Percentiles rank a stretch among this genome's conserved stretches.
These are phyloP conservation scores for Fusarium xyrophilum DNA, from an alignment of 2,329 filamentous ascomycete species.

Conservation along the genomic window DNA sequence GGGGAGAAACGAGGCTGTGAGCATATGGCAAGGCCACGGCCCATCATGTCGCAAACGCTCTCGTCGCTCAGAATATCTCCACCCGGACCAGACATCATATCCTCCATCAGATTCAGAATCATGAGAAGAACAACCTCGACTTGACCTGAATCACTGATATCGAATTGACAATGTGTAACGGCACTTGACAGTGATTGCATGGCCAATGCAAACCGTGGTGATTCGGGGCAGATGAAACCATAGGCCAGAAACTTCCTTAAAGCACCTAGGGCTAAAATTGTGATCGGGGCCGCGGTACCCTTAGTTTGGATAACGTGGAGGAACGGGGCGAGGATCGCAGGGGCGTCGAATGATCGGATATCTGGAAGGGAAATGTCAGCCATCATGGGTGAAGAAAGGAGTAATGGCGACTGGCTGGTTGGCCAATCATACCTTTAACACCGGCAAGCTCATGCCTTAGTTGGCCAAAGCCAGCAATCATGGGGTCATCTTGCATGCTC, in stretches of 20 bases:
- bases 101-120: slow-evolving; percentile 97
- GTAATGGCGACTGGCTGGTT: neutral
- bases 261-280: slow-evolving; percentile 89
- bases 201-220: slow-evolving; percentile 85
- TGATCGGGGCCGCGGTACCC: slow-evolving; percentile 94
- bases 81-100: slow-evolving; percentile 93
- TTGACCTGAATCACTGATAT: slow-evolving; percentile 91
- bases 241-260: slow-evolving; percentile 98
- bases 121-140: slow-evolving; percentile 94
- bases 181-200: slow-evolving; percentile 96
- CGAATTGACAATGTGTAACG: slow-evolving; percentile 96
- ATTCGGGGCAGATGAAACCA: slow-evolving; percentile 83
- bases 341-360: slow-evolving; percentile 86
- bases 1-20: slow-evolving; percentile 92
- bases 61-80: slow-evolving; percentile 95
- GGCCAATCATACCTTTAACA: slow-evolving; percentile 69
- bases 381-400: neutral
- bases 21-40: slow-evolving; percentile 94
- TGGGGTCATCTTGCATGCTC: slow-evolving; percentile 95
- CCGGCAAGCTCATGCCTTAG: slow-evolving; percentile 85
- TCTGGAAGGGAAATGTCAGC: slow-evolving; percentile 58
- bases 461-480: slow-evolving; percentile 93
- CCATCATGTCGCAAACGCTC: slow-evolving; percentile 99
- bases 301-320: slow-evolving; percentile 96
- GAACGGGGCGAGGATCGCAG: slow-evolving; percentile 89